These are phyloP conservation scores for Amaranthus cruentus DNA, from an alignment of 148 eudicot species.

Conservation along the genomic window DNA sequence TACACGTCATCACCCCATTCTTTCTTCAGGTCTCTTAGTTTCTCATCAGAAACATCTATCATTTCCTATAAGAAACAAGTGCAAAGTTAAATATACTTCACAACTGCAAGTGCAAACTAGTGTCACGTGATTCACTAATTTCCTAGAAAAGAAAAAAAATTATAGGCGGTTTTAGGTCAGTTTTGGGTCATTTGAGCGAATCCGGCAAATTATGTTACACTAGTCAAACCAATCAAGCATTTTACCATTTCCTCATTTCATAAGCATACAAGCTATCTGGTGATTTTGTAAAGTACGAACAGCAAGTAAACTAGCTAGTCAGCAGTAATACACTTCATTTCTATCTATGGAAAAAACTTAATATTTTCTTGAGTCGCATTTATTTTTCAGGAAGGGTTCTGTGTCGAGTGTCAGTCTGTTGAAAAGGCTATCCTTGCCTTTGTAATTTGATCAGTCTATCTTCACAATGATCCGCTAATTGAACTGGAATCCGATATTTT, in stretches of 20 bases:
- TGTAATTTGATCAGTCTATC: too few species aligned
- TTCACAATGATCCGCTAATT: too few species aligned
- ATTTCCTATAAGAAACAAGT: constrained; percentile 39
- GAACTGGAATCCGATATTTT: too few species aligned
- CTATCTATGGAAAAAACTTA: not conserved
- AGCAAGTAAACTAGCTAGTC: not conserved
- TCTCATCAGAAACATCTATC: constrained; percentile 38
- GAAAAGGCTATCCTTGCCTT: not conserved
- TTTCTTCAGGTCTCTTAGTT: constrained; percentile 34
- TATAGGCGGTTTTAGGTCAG: too few species aligned
- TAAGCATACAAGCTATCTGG: not conserved
- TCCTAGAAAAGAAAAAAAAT: too few species aligned
- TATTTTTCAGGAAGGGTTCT: not conserved
- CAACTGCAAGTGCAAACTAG: not conserved
- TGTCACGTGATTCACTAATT: too few species aligned
- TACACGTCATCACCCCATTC: constrained; percentile 45
- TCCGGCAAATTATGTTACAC: too few species aligned
- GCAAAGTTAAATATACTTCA: not conserved
- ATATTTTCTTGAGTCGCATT: not conserved
- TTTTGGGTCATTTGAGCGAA: too few species aligned
- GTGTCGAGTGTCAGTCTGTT: not conserved
- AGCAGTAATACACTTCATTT: not conserved
- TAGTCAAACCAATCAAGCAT: not conserved
- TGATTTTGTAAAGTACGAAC: not conserved
- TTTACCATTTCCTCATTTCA: not conserved